These are phyloP conservation scores for Anthracocystis walkeri DNA, from an alignment of 1,284 basidiomycete species.

Conservation along the genomic window DNA sequence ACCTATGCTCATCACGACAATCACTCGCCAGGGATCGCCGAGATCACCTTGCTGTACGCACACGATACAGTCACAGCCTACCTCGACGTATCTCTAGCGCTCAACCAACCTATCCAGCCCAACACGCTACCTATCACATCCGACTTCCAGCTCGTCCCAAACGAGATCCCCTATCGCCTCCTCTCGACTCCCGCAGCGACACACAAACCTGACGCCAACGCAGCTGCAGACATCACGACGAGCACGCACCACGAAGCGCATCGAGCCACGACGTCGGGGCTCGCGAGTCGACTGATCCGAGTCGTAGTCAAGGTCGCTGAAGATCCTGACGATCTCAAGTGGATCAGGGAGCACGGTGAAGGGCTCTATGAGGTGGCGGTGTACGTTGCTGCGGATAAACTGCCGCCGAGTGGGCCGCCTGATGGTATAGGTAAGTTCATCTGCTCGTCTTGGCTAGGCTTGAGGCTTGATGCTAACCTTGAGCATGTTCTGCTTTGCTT, in stretches of 20 bases:
- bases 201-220: constrained; percentile 17
- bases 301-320: constrained; percentile 45
- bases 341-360: constrained; percentile 49
- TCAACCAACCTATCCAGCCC: constrained; percentile 36
- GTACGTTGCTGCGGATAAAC: constrained; percentile 45
- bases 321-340: constrained; percentile 41
- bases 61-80: constrained; percentile 27
- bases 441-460: not conserved
- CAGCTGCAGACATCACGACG: constrained; percentile 8
- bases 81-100: constrained; percentile 29
- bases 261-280: not conserved
- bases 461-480: not conserved
- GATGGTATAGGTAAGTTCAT: constrained; percentile 46
- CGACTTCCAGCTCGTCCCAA: constrained; percentile 32
- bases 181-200: constrained; percentile 10
- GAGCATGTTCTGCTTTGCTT: not conserved
- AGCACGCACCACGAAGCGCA: constrained; percentile 17
- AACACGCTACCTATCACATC: constrained; percentile 26
- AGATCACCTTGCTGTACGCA: constrained; percentile 49
- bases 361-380: constrained; percentile 54
- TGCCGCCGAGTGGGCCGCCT: constrained; percentile 36
- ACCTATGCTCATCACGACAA: constrained; percentile 44
- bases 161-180: constrained; percentile 33
- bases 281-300: constrained; percentile 11
- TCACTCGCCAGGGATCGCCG: constrained; percentile 36